Percentiles rank a stretch among this genome's conserved stretches.
phyloP scores from a whole-genome alignment of 148 eudicot species.

The Amaranthus hypochondriacus region DNA sequence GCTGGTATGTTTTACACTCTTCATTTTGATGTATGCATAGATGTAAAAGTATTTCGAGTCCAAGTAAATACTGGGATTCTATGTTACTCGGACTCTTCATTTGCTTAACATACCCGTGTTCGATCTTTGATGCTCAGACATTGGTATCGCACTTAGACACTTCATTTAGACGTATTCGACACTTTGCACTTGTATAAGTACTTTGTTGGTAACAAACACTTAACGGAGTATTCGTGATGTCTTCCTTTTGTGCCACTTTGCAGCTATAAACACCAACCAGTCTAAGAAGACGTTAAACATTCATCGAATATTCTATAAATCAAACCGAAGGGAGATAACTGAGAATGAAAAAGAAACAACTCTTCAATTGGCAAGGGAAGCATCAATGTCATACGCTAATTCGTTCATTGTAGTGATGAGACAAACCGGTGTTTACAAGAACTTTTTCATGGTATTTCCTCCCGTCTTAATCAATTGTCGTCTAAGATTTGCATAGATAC shows the following conservation, averaged over 20 bases:
- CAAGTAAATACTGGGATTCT: no score
- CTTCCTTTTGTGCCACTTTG: neutral
- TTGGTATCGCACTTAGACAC: no score
- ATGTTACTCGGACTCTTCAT: no score
- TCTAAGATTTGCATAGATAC: neutral
- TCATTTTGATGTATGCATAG: neutral
- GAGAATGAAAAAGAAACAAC: conserved; percentile 26
- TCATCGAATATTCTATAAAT: conserved; percentile 5
- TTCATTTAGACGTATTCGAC: no score
- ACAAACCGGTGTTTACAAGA: conserved; percentile 31
- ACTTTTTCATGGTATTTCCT: conserved; percentile 36
- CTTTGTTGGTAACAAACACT: no score
- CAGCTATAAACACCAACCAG: neutral
- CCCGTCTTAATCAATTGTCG: neutral
- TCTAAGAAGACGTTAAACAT: neutral
- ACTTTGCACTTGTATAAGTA: no score
- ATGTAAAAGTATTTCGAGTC: no score
- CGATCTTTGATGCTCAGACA: no score
- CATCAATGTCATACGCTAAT: neutral
- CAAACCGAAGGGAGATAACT: conserved; percentile 35
- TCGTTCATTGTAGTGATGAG: conserved; percentile 30
- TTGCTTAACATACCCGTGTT: no score
- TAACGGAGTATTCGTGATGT: neutral
- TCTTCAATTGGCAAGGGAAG: conserved; percentile 24
- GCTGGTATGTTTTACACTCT: neutral